Evolutionary conservation across 1,284 basidiomycete species (phyloP), one percentile per base, ranked within the genome.

Genomic region (Pseudomicrostroma phylloplanum): DNA sequence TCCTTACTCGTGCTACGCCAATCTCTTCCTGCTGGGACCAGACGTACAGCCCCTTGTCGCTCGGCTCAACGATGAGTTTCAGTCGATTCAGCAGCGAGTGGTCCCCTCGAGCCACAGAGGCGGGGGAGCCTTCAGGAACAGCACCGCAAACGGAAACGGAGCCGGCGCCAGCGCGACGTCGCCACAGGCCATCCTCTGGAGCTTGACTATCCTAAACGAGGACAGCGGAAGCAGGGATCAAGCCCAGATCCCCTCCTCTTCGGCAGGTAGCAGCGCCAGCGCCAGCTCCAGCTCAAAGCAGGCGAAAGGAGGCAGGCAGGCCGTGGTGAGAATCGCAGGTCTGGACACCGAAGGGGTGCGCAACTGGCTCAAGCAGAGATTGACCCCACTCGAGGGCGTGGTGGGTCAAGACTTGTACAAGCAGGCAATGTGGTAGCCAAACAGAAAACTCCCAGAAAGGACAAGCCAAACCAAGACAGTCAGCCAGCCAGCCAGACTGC

Each of bases 1-100:
- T 6, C 89, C 89, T 0, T 94, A 91, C 74, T 85, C 86, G 1
- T 92, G 90, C 80, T 93, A 92, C 74, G 91, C 89, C 17, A 91
- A 86, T 58, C 80, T 92, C 4, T 81, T 92, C 64, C 82, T 94
- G 53, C 85, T 83, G 66, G 91, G 91, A 1, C 85, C 87, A 0
- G 80, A 83, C 58, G 81, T 85, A 6, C 74, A 81, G 53, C 70
- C 68, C 1, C 78, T 86, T 3, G 81, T 88, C 23, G 59, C 73
- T 1, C 74, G 80, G 49, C 80, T 92, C 56, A 76, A 76, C 19
- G 76, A 67, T 15, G 79, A 83, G 65, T 90, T 89, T 68, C 79
- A 81, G 53, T 67, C 79, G 15, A 85, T 87, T 43, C 83, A 84
- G 2, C 85, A 92, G 54, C 70, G 78, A 1, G 68, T 67, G 58